A percentile compares a stretch with the other conserved stretches of the same genome.
phyloP scores from a whole-genome alignment of 176 grass and related monocot genomes.

The Zoysia pacifica region DNA sequence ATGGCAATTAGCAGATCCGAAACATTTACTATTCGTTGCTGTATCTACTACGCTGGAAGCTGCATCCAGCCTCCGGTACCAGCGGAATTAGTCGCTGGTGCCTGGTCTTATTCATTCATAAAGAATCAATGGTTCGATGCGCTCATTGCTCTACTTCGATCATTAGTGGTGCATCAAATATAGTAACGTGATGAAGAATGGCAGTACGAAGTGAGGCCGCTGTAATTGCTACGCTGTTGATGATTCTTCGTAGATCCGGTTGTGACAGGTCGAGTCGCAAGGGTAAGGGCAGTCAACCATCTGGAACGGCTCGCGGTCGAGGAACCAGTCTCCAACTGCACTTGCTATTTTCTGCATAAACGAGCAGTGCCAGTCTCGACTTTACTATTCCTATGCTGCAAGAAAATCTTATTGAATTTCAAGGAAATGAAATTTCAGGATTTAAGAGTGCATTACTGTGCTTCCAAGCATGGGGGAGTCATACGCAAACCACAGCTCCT shows the following conservation, averaged over 20 bases:
- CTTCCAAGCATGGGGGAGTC: conserved; percentile 54
- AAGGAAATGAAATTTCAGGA: not conserved
- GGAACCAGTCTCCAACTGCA: conserved; percentile 72
- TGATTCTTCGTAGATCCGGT: conserved; percentile 43
- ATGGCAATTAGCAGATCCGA: not conserved
- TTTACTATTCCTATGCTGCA: no score
- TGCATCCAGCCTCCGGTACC: conserved; percentile 17
- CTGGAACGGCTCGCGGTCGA: conserved; percentile 40
- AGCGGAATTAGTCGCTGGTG: conserved; percentile 16
- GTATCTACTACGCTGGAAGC: not conserved
- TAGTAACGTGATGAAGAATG: conserved; percentile 36
- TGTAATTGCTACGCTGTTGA: conserved; percentile 56
- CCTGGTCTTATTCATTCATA: conserved; percentile 18
- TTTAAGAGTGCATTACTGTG: conserved; percentile 46
- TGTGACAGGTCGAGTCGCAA: conserved; percentile 63
- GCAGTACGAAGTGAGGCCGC: conserved; percentile 28
- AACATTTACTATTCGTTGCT: not conserved
- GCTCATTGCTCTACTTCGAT: conserved; percentile 12
- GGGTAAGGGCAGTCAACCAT: conserved; percentile 76
- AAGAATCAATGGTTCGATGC: conserved; percentile 35
- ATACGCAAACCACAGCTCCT: conserved; percentile 56
- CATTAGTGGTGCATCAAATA: conserved; percentile 37
- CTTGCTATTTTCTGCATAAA: conserved; percentile 53
- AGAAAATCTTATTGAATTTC: not conserved
- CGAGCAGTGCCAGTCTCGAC: not conserved